A percentile compares a stretch with the other conserved stretches of the same genome.
Evolutionary conservation across 192 early-diverging fungal genomes (phyloP).

Genomic region (Neocallimastix lanati): DNA sequence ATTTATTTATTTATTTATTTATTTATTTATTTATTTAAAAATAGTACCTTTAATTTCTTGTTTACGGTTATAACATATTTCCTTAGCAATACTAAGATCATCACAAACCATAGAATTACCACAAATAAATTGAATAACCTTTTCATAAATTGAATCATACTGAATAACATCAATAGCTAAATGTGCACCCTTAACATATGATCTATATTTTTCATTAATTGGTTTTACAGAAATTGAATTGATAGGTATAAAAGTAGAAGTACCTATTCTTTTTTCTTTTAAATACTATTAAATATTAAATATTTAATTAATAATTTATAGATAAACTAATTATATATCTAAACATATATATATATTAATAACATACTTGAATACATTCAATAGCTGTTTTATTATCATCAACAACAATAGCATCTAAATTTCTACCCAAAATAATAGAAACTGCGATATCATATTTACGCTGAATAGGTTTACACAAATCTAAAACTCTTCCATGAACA

Average conservation of each 20-base stretch:
- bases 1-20: neutral
- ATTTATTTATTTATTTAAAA: neutral
- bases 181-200: slow-evolving; percentile 57
- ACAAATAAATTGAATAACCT: slow-evolving; percentile 75
- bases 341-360: neutral
- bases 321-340: no score
- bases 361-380: slow-evolving; percentile 70
- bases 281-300: slow-evolving; percentile 36
- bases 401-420: slow-evolving; percentile 89
- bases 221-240: slow-evolving; percentile 55
- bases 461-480: slow-evolving; percentile 84
- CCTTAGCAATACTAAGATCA: slow-evolving; percentile 57
- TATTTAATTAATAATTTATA: no score
- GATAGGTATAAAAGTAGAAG: slow-evolving; percentile 86
- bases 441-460: slow-evolving; percentile 76
- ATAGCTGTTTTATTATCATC: slow-evolving; percentile 80
- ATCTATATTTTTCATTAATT: slow-evolving; percentile 64
- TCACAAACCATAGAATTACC: slow-evolving; percentile 88
- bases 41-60: slow-evolving; percentile 60
- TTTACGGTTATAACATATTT: slow-evolving; percentile 65
- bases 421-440: slow-evolving; percentile 69
- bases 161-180: slow-evolving; percentile 88
- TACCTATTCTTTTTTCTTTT: slow-evolving; percentile 75
- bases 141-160: slow-evolving; percentile 51
- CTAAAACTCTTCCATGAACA: slow-evolving; percentile 71